phyloP scores from a whole-genome alignment of 2,329 filamentous ascomycete genomes.

The Leptodontidium sp. region DNA sequence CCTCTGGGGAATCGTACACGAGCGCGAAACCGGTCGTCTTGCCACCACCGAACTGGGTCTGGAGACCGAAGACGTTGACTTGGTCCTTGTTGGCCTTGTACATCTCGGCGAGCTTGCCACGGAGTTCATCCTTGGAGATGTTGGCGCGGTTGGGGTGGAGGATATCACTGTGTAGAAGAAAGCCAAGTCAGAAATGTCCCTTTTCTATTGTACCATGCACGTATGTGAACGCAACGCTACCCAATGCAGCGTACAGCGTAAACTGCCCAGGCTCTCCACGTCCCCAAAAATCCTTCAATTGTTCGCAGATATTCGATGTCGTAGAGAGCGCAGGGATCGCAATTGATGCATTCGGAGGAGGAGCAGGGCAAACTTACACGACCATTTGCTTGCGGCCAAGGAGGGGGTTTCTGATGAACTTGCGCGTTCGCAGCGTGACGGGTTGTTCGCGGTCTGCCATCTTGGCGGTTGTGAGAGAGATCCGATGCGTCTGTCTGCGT shows the following conservation, averaged over 20 bases:
- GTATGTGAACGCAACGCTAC: not conserved
- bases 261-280: constrained; percentile 24
- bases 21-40: constrained; percentile 99
- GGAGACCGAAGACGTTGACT: constrained; percentile 97
- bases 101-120: constrained; percentile 89
- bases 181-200: constrained; percentile 35
- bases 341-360: constrained; percentile 28
- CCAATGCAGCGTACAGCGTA: not conserved
- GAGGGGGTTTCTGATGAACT: constrained; percentile 99
- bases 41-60: constrained; percentile 98
- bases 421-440: constrained; percentile 95
- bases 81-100: constrained; percentile 99
- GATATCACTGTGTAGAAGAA: constrained; percentile 77
- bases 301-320: constrained; percentile 24
- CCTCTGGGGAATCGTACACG: constrained; percentile 97
- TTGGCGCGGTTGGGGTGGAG: constrained; percentile 98
- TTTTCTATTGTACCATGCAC: constrained; percentile 25
- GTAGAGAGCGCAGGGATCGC: constrained; percentile 22
- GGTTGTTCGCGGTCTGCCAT: constrained; percentile 87
- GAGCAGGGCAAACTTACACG: constrained; percentile 77
- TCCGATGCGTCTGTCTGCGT: constrained; percentile 45
- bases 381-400: constrained; percentile 99
- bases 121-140: constrained; percentile 99
- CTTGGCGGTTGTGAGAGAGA: constrained; percentile 61
- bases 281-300: constrained; percentile 23